Conservation (phyloP, 257 asterid genomes). For the Dorcoceras hygrometricum region DNA sequence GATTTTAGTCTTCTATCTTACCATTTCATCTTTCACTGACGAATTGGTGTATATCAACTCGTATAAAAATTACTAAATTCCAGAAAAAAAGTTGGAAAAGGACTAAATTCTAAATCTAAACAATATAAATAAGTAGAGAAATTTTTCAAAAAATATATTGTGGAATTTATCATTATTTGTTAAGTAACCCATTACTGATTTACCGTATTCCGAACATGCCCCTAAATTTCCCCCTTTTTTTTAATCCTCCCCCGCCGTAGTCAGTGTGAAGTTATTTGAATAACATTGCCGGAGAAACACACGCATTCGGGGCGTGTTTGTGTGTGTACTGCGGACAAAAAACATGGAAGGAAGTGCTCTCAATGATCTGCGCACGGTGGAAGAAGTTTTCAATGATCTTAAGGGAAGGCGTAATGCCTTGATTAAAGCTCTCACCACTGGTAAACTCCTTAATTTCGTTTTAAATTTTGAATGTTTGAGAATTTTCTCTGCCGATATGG, state of each 20-base stretch:
- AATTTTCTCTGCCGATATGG: not conserved
- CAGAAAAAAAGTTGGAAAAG: no score
- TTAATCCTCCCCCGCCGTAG: not conserved
- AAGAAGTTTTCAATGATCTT: constrained; percentile 45
- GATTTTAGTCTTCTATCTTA: no score
- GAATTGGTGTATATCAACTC: no score
- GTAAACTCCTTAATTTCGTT: constrained; percentile 18
- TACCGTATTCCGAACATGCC: not conserved
- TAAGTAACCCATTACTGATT: no score
- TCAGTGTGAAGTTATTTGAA: not conserved
- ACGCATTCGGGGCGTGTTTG: not conserved
- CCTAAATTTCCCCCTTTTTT: not conserved
- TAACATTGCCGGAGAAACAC: not conserved
- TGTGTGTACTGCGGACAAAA: not conserved
- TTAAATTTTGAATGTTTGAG: not conserved
- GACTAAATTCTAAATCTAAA: no score
- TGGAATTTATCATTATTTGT: no score
- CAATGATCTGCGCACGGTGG: constrained; percentile 35
- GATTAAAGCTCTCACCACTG: constrained; percentile 48
- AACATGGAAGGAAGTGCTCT: not conserved
- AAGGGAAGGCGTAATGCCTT: constrained; percentile 42
- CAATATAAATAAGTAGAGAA: no score
- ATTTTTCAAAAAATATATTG: no score
- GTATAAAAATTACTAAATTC: no score
- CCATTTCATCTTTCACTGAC: no score